Evolutionary conservation across 2,329 filamentous ascomycete genomes (phyloP).

Genomic region (Microsporum audouinii): DNA sequence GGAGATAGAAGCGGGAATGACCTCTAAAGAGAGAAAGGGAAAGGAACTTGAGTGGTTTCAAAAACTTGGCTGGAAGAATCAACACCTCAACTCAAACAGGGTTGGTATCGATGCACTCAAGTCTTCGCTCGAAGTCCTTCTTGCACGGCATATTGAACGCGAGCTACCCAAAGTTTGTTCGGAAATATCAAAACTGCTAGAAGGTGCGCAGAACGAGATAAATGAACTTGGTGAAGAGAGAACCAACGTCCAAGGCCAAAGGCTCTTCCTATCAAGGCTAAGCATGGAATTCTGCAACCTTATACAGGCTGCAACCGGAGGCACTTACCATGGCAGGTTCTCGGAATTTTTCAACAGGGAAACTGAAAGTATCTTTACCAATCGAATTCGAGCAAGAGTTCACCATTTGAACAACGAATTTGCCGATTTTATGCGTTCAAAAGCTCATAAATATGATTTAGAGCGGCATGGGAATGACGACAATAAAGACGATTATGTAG

Average conservation of each 20-base stretch:
- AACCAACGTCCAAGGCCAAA: background rate
- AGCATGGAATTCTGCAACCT: background rate
- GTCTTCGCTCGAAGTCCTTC: conserved; percentile 31
- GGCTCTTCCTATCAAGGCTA: background rate
- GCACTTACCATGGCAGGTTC: background rate
- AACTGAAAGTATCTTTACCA: background rate
- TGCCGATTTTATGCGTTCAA: background rate
- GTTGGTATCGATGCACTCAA: conserved; percentile 35
- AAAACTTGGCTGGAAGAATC: conserved; percentile 2
- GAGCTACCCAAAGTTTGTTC: conserved; percentile 29
- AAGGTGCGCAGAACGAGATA: background rate
- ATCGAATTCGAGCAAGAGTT: background rate
- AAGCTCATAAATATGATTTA: background rate
- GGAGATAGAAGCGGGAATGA: background rate
- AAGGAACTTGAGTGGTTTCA: background rate
- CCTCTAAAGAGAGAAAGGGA: background rate
- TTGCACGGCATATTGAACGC: conserved; percentile 32
- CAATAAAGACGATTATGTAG: background rate
- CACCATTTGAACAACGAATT: background rate
- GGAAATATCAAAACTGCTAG: conserved; percentile 2
- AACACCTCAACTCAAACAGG: conserved; percentile 27
- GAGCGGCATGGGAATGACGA: background rate
- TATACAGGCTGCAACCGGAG: background rate
- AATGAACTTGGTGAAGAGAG: conserved; percentile 5
- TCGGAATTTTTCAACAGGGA: background rate